These are phyloP conservation scores for Tricholoma furcatifolium DNA, from an alignment of 768 basidiomycete genomes.

Conservation along the genomic window DNA sequence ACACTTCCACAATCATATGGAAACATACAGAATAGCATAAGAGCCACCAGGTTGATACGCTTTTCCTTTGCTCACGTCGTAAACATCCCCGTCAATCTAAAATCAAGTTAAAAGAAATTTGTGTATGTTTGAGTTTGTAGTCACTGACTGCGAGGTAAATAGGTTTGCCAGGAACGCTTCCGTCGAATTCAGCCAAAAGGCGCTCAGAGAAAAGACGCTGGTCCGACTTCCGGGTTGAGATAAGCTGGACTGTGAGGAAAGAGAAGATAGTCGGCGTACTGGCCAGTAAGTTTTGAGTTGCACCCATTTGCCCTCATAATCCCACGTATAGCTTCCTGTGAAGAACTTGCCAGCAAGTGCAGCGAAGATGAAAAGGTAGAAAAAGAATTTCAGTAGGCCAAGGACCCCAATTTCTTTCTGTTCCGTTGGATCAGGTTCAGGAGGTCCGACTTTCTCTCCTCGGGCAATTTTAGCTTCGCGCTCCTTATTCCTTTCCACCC, in stretches of 20 bases:
- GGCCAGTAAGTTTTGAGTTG: constrained; percentile 64
- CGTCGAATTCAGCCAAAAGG: constrained; percentile 67
- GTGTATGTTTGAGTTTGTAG: not conserved
- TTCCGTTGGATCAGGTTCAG: constrained; percentile 72
- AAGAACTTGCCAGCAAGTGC: constrained; percentile 77
- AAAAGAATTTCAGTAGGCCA: constrained; percentile 68
- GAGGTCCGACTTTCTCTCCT: constrained; percentile 72
- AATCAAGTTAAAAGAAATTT: not conserved
- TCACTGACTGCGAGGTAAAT: constrained; percentile 79
- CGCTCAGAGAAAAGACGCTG: constrained; percentile 76
- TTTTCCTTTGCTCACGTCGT: constrained; percentile 79
- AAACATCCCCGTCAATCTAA: constrained; percentile 91
- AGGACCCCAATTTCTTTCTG: constrained; percentile 62
- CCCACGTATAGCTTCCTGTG: constrained; percentile 87
- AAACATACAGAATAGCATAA: constrained; percentile 65
- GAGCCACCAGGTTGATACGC: constrained; percentile 90
- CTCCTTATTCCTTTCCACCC: constrained; percentile 68
- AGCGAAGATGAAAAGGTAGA: constrained; percentile 52
- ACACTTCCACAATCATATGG: constrained; percentile 13
- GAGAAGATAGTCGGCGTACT: constrained; percentile 33
- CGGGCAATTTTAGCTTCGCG: constrained; percentile 71
- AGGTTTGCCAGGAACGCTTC: constrained; percentile 59
- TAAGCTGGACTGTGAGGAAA: not conserved
- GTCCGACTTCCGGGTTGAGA: constrained; percentile 37
- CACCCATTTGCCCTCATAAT: constrained; percentile 66